These are phyloP conservation scores for Beauveria asiatica DNA, from an alignment of 2,329 filamentous ascomycete genomes.

Conservation along the genomic window DNA sequence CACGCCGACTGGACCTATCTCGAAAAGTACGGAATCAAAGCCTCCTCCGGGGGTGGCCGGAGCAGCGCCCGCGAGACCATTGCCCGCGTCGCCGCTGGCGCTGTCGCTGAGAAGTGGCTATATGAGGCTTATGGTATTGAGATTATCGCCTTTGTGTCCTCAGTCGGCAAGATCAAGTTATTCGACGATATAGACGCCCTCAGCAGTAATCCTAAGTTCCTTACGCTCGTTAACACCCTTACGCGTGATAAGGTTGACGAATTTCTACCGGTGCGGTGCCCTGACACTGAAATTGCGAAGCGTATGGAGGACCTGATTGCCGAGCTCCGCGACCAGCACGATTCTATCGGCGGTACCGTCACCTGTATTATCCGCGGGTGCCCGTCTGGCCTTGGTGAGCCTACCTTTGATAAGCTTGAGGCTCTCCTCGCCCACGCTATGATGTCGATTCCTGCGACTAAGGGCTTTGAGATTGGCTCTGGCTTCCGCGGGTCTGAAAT, in stretches of 20 bases:
- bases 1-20: conserved; percentile 97
- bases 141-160: conserved; percentile 84
- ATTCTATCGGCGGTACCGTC: conserved; percentile 91
- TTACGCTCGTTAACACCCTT: conserved; percentile 63
- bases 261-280: conserved; percentile 79
- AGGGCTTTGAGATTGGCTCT: conserved; percentile 92
- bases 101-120: conserved; percentile 90
- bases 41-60: conserved; percentile 79
- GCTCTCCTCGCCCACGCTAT: conserved; percentile 87
- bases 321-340: conserved; percentile 65
- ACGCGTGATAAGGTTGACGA: conserved; percentile 70
- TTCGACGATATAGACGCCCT: conserved; percentile 46
- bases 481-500: conserved; percentile 84
- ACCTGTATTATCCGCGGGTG: conserved; percentile 87
- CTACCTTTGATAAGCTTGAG: conserved; percentile 92
- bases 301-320: conserved; percentile 76
- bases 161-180: conserved; percentile 55
- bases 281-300: conserved; percentile 50
- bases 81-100: conserved; percentile 81
- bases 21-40: conserved; percentile 94
- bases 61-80: conserved; percentile 94
- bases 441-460: conserved; percentile 89
- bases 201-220: conserved; percentile 70
- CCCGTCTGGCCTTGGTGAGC: conserved; percentile 82
- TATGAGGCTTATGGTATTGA: conserved; percentile 72